phyloP scores from a whole-genome alignment of 352 stramenopile species.

The Pythium myriotylum region DNA sequence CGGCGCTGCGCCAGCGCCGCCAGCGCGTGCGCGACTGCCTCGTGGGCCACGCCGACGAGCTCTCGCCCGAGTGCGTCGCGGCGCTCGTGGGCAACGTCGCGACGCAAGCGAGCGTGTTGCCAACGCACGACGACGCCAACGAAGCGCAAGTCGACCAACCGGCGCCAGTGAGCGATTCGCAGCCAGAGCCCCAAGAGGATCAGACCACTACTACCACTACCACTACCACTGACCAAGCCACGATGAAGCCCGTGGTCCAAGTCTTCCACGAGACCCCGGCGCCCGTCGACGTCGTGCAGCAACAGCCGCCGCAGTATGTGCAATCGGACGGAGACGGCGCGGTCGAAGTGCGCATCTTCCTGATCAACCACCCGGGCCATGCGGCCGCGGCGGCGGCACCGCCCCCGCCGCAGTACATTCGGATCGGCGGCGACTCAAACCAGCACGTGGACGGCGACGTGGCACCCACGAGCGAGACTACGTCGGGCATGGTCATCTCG shows the following conservation, averaged over 20 bases:
- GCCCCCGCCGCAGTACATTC: slow-evolving; percentile 18
- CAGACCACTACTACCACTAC: not conserved
- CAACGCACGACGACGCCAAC: slow-evolving; percentile 3
- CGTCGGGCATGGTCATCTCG: slow-evolving; percentile 32
- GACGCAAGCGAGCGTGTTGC: slow-evolving; percentile 19
- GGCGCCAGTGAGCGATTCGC: not conserved
- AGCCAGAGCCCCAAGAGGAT: not conserved
- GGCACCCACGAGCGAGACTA: not conserved
- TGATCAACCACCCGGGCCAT: slow-evolving; percentile 25
- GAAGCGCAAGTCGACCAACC: not conserved
- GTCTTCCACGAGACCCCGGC: not conserved
- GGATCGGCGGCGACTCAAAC: slow-evolving; percentile 23
- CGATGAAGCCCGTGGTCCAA: not conserved
- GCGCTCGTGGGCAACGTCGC: slow-evolving; percentile 38
- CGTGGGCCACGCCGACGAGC: slow-evolving; percentile 48
- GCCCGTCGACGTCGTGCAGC: not conserved
- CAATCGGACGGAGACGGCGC: slow-evolving; percentile 11
- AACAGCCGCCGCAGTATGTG: slow-evolving; percentile 12
- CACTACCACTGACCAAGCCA: not conserved
- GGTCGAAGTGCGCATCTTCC: slow-evolving; percentile 29
- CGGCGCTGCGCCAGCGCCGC: slow-evolving; percentile 40
- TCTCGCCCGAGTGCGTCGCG: slow-evolving; percentile 54
- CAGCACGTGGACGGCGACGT: slow-evolving; percentile 22
- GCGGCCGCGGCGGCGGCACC: slow-evolving; percentile 1
- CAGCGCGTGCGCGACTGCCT: slow-evolving; percentile 58